Evolutionary conservation across 495 filamentous ascomycete genomes (phyloP).

Genomic region (Astrocystis sublimbata): DNA sequence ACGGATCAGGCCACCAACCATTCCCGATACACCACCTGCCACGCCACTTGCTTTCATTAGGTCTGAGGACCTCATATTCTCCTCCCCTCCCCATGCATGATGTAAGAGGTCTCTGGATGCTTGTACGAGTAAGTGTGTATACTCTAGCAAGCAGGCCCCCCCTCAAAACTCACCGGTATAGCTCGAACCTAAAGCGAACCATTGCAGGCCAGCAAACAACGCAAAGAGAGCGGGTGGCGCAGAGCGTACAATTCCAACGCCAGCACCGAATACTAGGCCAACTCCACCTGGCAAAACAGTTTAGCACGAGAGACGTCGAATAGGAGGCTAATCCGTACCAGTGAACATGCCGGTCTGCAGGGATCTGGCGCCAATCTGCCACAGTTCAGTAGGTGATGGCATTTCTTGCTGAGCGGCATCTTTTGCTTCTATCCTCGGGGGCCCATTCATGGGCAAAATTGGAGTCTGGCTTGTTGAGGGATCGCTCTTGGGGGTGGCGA

Average conservation of each 20-base stretch:
- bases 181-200: slow-evolving; percentile 71
- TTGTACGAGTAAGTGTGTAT: slow-evolving; percentile 25
- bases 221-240: slow-evolving; percentile 69
- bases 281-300: slow-evolving; percentile 53
- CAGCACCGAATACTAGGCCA: slow-evolving; percentile 72
- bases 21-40: slow-evolving; percentile 71
- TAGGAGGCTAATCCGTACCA: slow-evolving; percentile 1
- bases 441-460: neutral
- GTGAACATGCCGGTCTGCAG: slow-evolving; percentile 25
- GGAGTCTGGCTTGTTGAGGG: neutral
- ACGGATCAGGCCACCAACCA: slow-evolving; percentile 65
- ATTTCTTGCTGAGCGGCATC: neutral
- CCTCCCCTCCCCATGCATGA: slow-evolving; percentile 40
- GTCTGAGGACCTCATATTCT: slow-evolving; percentile 55
- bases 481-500: neutral
- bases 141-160: neutral
- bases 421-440: neutral
- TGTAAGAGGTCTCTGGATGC: slow-evolving; percentile 39
- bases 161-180: slow-evolving; percentile 66
- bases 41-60: slow-evolving; percentile 63
- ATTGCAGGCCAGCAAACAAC: slow-evolving; percentile 71
- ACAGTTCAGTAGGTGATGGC: slow-evolving; percentile 12
- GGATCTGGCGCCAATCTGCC: slow-evolving; percentile 24
- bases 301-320: neutral
- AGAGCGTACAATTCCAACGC: slow-evolving; percentile 65